These are phyloP conservation scores for Metahyphopichia silvanorum DNA, from an alignment of 805 yeast species.

Conservation along the genomic window DNA sequence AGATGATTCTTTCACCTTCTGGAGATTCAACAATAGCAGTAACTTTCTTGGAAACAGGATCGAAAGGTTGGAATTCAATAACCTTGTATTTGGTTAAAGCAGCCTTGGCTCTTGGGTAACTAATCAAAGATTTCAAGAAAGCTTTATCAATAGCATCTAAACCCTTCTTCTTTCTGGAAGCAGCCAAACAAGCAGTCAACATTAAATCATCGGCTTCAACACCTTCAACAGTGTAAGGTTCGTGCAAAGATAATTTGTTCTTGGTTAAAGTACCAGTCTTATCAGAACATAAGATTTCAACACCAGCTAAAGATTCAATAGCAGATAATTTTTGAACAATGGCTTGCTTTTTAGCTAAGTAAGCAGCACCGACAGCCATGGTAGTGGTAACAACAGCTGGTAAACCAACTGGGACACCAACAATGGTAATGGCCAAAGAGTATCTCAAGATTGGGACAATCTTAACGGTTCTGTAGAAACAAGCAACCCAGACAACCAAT, in stretches of 20 bases:
- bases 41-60: conserved; percentile 96
- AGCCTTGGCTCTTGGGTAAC: conserved; percentile 88
- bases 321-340: conserved; percentile 96
- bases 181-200: conserved; percentile 97
- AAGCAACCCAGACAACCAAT: conserved; percentile 86
- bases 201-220: conserved; percentile 93
- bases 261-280: conserved; percentile 98
- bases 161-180: conserved; percentile 98
- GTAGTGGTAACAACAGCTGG: conserved; percentile 98
- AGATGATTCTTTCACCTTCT: conserved; percentile 89
- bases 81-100: conserved; percentile 93
- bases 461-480: conserved; percentile 88
- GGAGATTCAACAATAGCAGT: conserved; percentile 94
- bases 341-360: conserved; percentile 95
- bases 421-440: conserved; percentile 92
- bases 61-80: conserved; percentile 94
- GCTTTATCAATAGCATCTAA: conserved; percentile 97
- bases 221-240: conserved; percentile 97
- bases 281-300: conserved; percentile 95
- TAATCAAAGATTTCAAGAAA: conserved; percentile 84
- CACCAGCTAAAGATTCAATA: conserved; percentile 96
- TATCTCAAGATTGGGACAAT: conserved; percentile 87
- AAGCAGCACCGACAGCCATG: conserved; percentile 99
- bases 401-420: conserved; percentile 98
- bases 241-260: conserved; percentile 93